Evolutionary conservation across 129 eudicot genomes (phyloP).

Genomic region (Glebionis coronaria): DNA sequence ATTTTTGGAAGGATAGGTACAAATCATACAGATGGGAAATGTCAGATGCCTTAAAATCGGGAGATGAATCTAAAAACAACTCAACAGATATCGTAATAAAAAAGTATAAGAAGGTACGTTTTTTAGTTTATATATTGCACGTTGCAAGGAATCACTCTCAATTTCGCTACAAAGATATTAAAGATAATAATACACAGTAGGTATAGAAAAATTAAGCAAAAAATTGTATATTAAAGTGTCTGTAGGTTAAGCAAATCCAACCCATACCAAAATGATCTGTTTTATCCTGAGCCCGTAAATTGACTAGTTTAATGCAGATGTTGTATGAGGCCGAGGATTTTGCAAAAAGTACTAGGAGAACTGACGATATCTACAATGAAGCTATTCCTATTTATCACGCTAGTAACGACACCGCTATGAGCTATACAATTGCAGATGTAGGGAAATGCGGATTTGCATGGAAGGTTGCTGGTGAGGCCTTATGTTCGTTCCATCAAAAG

Average conservation of each 20-base stretch:
- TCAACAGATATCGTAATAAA: slow-evolving; percentile 41
- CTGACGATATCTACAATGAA: no score
- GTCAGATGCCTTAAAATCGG: slow-evolving; percentile 30
- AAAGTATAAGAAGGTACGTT: slow-evolving; percentile 55
- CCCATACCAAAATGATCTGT: no score
- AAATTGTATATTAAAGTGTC: no score
- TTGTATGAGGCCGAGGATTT: slow-evolving; percentile 31
- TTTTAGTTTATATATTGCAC: not conserved
- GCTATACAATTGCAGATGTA: not conserved
- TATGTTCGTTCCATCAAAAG: slow-evolving; percentile 32
- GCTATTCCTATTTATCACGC: slow-evolving; percentile 56
- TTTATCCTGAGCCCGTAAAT: no score
- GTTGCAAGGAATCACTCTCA: not conserved
- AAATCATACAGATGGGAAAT: slow-evolving; percentile 46
- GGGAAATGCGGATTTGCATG: slow-evolving; percentile 67
- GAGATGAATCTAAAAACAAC: slow-evolving; percentile 29
- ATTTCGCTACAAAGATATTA: no score
- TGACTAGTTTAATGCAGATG: slow-evolving; percentile 17
- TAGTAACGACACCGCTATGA: slow-evolving; percentile 46
- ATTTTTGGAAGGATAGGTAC: slow-evolving; percentile 42
- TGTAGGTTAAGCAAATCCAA: no score
- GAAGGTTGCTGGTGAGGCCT: slow-evolving; percentile 82
- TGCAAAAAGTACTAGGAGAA: slow-evolving; percentile 35
- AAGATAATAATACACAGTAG: no score
- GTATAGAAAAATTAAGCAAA: no score